Percentiles rank a stretch among this genome's conserved stretches.
Evolutionary conservation across 768 basidiomycete species (phyloP).

Genomic region (Tephrocybe sp.): DNA sequence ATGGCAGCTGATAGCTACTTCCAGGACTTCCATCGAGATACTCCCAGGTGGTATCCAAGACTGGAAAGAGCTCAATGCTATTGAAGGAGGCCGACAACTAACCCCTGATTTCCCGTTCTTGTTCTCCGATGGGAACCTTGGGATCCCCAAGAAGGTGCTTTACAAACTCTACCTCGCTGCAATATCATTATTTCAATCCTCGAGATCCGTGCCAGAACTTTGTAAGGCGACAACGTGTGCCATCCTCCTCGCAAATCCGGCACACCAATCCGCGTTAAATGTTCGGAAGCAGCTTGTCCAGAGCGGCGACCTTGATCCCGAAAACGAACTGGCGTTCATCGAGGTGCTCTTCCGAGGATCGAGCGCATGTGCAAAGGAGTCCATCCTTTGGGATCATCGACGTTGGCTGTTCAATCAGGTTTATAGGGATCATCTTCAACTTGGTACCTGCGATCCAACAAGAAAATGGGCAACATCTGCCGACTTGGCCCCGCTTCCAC

Average conservation of each 20-base stretch:
- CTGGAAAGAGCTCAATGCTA: slow-evolving; percentile 34
- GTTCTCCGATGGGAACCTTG: slow-evolving; percentile 57
- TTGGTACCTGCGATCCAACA: neutral
- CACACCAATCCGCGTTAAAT: slow-evolving; percentile 69
- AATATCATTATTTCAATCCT: slow-evolving; percentile 30
- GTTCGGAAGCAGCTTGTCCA: slow-evolving; percentile 52
- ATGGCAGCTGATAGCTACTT: neutral
- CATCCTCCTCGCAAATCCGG: slow-evolving; percentile 66
- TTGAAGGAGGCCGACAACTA: slow-evolving; percentile 20
- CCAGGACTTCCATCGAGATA: slow-evolving; percentile 56
- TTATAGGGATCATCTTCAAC: slow-evolving; percentile 20
- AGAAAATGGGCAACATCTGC: slow-evolving; percentile 25
- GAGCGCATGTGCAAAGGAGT: slow-evolving; percentile 60
- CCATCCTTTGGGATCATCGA: slow-evolving; percentile 69
- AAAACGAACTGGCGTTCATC: slow-evolving; percentile 48
- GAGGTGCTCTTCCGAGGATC: slow-evolving; percentile 49
- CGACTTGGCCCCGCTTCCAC: slow-evolving; percentile 27
- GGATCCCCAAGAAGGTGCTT: slow-evolving; percentile 60
- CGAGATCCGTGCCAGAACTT: slow-evolving; percentile 20
- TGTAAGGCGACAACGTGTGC: slow-evolving; percentile 38
- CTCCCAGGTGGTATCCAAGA: slow-evolving; percentile 55
- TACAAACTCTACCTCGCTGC: slow-evolving; percentile 52
- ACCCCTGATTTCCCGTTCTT: slow-evolving; percentile 49
- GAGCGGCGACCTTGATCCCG: slow-evolving; percentile 32
- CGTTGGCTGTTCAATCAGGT: slow-evolving; percentile 56